A percentile compares a stretch with the other conserved stretches of the same genome.
phyloP scores from a whole-genome alignment of 2,329 filamentous ascomycete genomes.

The Alternaria infectoria region DNA sequence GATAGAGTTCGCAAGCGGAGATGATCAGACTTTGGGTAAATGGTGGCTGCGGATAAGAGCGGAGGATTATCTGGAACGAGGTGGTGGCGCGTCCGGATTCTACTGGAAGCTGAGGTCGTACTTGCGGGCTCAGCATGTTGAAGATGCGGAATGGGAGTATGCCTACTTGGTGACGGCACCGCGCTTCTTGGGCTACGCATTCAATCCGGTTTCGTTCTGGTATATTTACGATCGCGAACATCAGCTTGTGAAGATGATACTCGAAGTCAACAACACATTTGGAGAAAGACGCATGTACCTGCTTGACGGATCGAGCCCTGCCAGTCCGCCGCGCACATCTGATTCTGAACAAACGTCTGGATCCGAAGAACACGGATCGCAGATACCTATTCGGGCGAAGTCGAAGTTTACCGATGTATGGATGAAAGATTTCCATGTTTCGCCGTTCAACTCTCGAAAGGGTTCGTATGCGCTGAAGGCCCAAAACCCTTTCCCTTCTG shows the following conservation, averaged over 20 bases:
- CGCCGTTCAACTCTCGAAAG: slow-evolving; percentile 70
- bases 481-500: slow-evolving; percentile 51
- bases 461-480: slow-evolving; percentile 57
- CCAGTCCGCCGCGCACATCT: slow-evolving; percentile 35
- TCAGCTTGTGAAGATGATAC: slow-evolving; percentile 67
- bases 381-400: slow-evolving; percentile 9
- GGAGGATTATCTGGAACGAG: slow-evolving; percentile 66
- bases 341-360: slow-evolving; percentile 11
- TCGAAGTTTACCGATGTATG: slow-evolving; percentile 59
- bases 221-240: slow-evolving; percentile 70
- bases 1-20: slow-evolving; percentile 20
- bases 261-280: slow-evolving; percentile 81
- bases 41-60: slow-evolving; percentile 67
- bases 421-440: slow-evolving; percentile 78
- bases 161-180: slow-evolving; percentile 76
- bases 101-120: slow-evolving; percentile 68
- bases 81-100: slow-evolving; percentile 59
- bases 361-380: slow-evolving; percentile 5
- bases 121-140: slow-evolving; percentile 64
- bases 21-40: slow-evolving; percentile 36
- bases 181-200: slow-evolving; percentile 71
- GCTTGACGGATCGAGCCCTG: slow-evolving; percentile 50
- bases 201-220: slow-evolving; percentile 81
- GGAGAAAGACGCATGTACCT: slow-evolving; percentile 73
- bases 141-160: slow-evolving; percentile 66